Percentiles rank a stretch among this genome's conserved stretches.
Evolutionary conservation across 1,284 basidiomycete genomes (phyloP).

Genomic region (Trichosporon ovoides): DNA sequence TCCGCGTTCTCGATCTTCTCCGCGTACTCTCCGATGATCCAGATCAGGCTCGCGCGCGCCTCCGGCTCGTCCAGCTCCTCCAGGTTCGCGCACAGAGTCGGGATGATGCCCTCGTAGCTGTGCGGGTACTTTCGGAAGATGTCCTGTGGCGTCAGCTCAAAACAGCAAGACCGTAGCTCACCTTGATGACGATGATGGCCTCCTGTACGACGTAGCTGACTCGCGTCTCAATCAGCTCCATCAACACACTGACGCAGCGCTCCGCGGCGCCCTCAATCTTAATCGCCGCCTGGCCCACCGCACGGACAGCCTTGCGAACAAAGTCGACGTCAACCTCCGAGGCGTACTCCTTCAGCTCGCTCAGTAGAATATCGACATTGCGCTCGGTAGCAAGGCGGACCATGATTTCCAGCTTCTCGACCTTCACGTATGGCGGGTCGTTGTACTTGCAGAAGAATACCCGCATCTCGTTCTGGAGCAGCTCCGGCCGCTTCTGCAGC

Average conservation of each 20-base stretch:
- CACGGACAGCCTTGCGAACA: slow-evolving; percentile 92
- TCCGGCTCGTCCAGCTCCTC: slow-evolving; percentile 92
- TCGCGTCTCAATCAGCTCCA: slow-evolving; percentile 85
- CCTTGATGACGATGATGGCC: slow-evolving; percentile 90
- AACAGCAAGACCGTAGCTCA: slow-evolving; percentile 14
- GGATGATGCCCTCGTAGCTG: slow-evolving; percentile 91
- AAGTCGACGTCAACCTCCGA: slow-evolving; percentile 98
- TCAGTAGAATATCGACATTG: slow-evolving; percentile 84
- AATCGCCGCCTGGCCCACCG: slow-evolving; percentile 93
- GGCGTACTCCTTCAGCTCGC: slow-evolving; percentile 96
- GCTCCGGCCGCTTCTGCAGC: slow-evolving; percentile 85
- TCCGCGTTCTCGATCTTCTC: slow-evolving; percentile 94
- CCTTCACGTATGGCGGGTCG: slow-evolving; percentile 97
- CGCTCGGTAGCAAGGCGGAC: slow-evolving; percentile 86
- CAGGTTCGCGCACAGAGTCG: slow-evolving; percentile 83
- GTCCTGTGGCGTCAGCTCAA: slow-evolving; percentile 52
- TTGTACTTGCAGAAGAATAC: slow-evolving; percentile 99
- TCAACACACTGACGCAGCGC: slow-evolving; percentile 78
- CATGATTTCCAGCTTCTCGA: slow-evolving; percentile 98
- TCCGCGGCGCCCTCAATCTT: slow-evolving; percentile 89
- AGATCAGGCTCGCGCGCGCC: slow-evolving; percentile 93
- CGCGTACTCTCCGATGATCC: slow-evolving; percentile 97
- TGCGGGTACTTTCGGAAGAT: slow-evolving; percentile 97
- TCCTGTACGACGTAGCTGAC: slow-evolving; percentile 98
- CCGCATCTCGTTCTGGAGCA: slow-evolving; percentile 93